phyloP scores from a whole-genome alignment of 1,284 basidiomycete species.

The Irpex sp. region DNA sequence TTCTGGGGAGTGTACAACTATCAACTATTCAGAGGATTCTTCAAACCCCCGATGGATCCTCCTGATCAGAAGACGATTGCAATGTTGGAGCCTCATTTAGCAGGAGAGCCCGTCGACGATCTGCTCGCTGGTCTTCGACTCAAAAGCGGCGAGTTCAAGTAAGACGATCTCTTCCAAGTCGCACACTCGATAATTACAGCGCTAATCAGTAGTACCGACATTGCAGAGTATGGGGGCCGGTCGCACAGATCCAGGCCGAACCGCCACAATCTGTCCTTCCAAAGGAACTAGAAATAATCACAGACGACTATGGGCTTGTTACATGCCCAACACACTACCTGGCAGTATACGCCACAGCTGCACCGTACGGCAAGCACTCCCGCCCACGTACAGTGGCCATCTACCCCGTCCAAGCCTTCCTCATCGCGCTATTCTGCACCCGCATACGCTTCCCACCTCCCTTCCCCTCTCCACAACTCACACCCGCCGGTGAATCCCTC shows the following conservation, averaged over 20 bases:
- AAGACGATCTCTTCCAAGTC: neutral
- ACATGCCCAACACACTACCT: neutral
- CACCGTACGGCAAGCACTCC: neutral
- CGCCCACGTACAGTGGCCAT: neutral
- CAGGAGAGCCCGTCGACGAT: neutral
- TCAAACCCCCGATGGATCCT: neutral
- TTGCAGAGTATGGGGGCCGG: neutral
- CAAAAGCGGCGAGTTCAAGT: neutral
- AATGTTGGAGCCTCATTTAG: neutral
- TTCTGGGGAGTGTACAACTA: neutral
- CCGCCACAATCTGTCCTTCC: constrained; percentile 1
- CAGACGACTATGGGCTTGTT: neutral
- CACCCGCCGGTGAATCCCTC: neutral
- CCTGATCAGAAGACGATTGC: neutral
- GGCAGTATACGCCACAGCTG: neutral
- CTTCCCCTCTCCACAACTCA: neutral
- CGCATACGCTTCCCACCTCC: neutral
- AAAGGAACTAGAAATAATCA: neutral
- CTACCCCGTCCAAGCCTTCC: neutral
- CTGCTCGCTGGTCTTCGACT: neutral
- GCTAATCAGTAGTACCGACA: neutral
- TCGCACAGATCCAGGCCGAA: neutral
- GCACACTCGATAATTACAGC: too few species aligned
- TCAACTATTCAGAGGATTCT: neutral
- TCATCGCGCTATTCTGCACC: neutral